These are phyloP conservation scores for Starmerella vaccinii DNA, from an alignment of 805 yeast genomes.

Conservation along the genomic window DNA sequence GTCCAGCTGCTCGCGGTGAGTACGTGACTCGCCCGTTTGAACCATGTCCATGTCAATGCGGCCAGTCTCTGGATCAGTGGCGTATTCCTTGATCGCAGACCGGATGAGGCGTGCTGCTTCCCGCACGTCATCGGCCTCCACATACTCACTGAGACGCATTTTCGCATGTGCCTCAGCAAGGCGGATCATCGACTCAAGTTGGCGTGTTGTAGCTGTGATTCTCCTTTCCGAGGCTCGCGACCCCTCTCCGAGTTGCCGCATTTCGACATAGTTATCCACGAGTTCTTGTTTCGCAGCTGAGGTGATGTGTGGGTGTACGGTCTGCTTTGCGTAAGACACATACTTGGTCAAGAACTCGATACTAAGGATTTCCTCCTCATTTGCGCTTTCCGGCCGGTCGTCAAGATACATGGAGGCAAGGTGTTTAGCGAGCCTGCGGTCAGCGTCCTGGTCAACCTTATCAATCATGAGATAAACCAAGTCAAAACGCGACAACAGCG, in stretches of 20 bases:
- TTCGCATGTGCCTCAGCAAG: constrained; percentile 94
- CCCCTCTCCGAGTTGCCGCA: constrained; percentile 92
- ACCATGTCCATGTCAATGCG: constrained; percentile 94
- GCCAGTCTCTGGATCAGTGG: constrained; percentile 95
- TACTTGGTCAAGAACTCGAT: constrained; percentile 79
- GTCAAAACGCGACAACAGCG: constrained; percentile 87
- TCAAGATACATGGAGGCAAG: constrained; percentile 85
- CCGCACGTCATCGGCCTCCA: constrained; percentile 68
- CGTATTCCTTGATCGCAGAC: constrained; percentile 93
- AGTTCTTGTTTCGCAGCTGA: constrained; percentile 73
- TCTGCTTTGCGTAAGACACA: constrained; percentile 88
- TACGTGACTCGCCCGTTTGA: constrained; percentile 87
- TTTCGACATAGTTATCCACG: constrained; percentile 79
- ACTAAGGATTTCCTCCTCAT: constrained; percentile 61
- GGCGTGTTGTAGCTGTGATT: constrained; percentile 96
- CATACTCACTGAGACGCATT: constrained; percentile 68
- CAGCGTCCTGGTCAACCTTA: constrained; percentile 77
- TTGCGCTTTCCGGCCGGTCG: constrained; percentile 66
- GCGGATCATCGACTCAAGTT: constrained; percentile 90
- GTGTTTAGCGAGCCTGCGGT: constrained; percentile 80
- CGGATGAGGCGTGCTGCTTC: constrained; percentile 91
- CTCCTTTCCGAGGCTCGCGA: constrained; percentile 74
- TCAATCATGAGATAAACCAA: constrained; percentile 85
- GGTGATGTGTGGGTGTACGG: constrained; percentile 68
- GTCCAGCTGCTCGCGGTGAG: constrained; percentile 39